Evolutionary conservation across 306 rosid species (phyloP).

Genomic region (Medicago arabica): DNA sequence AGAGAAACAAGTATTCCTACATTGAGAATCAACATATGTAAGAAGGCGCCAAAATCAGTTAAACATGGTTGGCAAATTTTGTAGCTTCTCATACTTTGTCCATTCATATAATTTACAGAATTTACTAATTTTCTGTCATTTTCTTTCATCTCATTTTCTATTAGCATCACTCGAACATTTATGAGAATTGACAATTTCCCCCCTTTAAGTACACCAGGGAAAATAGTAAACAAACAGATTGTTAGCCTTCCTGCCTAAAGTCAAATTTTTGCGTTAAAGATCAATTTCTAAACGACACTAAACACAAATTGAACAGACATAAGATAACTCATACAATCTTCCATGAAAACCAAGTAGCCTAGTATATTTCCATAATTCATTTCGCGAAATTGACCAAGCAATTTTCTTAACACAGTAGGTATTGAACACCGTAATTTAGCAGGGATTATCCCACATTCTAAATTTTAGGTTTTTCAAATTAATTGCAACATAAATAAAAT

Average conservation of each 20-base stretch:
- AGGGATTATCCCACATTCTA: background rate
- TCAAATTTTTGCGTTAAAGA: background rate
- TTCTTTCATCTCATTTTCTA: too few species aligned
- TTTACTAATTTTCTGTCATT: too few species aligned
- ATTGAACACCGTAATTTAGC: conserved; percentile 5
- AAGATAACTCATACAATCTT: conserved; percentile 1
- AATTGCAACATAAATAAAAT: background rate
- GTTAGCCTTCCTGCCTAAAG: too few species aligned
- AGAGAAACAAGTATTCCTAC: conserved; percentile 91
- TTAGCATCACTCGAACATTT: too few species aligned
- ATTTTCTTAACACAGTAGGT: background rate
- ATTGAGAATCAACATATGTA: conserved; percentile 29
- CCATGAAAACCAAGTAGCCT: background rate
- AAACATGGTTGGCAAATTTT: background rate
- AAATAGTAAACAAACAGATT: too few species aligned
- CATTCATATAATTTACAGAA: too few species aligned
- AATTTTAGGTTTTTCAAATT: conserved; percentile 29
- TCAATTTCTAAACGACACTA: conserved; percentile 9
- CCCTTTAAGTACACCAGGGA: too few species aligned
- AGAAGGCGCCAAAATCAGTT: conserved; percentile 13
- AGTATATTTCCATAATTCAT: background rate
- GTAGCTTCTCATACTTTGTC: too few species aligned
- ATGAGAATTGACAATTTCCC: too few species aligned
- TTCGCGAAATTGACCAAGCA: background rate
- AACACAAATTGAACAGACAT: background rate